phyloP scores from a whole-genome alignment of 129 eudicot genomes.

The Chrysanthemum makinoi region DNA sequence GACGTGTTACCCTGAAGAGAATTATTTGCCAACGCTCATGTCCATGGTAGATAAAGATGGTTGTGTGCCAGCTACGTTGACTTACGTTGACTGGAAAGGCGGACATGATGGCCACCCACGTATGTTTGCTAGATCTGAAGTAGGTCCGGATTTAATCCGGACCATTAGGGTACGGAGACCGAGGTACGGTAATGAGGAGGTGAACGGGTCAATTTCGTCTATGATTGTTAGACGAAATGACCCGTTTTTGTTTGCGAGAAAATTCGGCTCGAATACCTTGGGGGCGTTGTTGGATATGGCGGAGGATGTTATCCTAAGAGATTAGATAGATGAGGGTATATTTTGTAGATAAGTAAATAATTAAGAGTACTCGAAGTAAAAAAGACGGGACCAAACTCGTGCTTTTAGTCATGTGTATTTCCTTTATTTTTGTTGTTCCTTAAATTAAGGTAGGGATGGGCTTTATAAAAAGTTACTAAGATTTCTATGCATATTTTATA shows the following conservation, averaged over 20 bases:
- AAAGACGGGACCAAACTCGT: conserved; percentile 68
- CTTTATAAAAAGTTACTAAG: too few species aligned
- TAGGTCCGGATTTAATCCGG: conserved; percentile 56
- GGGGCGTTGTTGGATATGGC: conserved; percentile 51
- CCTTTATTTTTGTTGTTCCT: background rate
- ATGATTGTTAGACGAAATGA: conserved; percentile 23
- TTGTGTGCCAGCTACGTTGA: conserved; percentile 69
- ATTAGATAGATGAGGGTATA: conserved; percentile 19
- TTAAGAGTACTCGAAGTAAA: background rate
- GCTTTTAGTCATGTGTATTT: conserved; percentile 20
- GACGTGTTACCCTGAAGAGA: conserved; percentile 97
- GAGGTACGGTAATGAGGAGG: conserved; percentile 62
- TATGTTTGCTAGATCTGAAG: conserved; percentile 44
- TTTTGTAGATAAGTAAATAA: background rate
- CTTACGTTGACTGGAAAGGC: conserved; percentile 83
- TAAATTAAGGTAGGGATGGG: too few species aligned
- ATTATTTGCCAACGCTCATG: conserved; percentile 78
- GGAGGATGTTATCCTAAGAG: conserved; percentile 53
- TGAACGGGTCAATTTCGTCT: conserved; percentile 50
- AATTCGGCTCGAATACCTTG: conserved; percentile 55
- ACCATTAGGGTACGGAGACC: conserved; percentile 47
- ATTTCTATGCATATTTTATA: too few species aligned
- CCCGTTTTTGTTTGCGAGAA: conserved; percentile 84
- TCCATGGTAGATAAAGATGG: conserved; percentile 64
- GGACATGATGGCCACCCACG: conserved; percentile 71